Evolutionary conservation across 2,329 filamentous ascomycete species (phyloP), one percentile per base, ranked within the genome.

Genomic region (Monosporascus sp.): DNA sequence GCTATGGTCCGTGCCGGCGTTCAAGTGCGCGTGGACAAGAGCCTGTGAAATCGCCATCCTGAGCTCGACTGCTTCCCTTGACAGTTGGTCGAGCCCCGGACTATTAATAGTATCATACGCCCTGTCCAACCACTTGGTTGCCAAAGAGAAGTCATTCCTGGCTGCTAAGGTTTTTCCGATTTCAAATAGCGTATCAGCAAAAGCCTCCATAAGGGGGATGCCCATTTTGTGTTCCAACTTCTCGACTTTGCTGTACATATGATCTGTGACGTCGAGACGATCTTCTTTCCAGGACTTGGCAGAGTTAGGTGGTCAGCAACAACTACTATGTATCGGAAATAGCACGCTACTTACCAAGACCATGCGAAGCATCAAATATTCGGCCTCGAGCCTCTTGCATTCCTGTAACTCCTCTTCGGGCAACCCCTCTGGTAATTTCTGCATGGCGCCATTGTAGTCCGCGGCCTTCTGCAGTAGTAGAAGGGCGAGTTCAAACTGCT

Each of bases 221-320:
- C 84, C 77, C 2, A 81, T 65, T 1, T 50, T 62, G 22, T 62
- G 63, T 38, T 60, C 67, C 9, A 70, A 67, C n/a, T 55, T 71
- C 60, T 72, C 70, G 2, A 82, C 70, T 60, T 88, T 88, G 37
- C 69, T 70, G 67, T 86, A 92, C 76, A 94, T 83, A 67, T 90
- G 83, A 51, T 96, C 89, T 27, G 89, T 89, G 47, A 91, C 80
- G 53, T 93, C 88, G 15, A 88, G 74, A 41, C 86, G 81, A 41
- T 82, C 77, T 63, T 91, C 85, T 60, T 84, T 83, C 84, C 86
- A 96, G 31, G 85, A 81, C 89, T 93, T 56, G 24, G 37, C 48
- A 36, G 34, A 42, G 41, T 38, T 55, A 31, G 51, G 57, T 27
- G 60, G 52, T 20, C 31, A 34, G 31, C 31, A 5, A 34, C 9